phyloP scores from a whole-genome alignment of 495 filamentous ascomycete genomes.

The Chaetomium cochliodes region DNA sequence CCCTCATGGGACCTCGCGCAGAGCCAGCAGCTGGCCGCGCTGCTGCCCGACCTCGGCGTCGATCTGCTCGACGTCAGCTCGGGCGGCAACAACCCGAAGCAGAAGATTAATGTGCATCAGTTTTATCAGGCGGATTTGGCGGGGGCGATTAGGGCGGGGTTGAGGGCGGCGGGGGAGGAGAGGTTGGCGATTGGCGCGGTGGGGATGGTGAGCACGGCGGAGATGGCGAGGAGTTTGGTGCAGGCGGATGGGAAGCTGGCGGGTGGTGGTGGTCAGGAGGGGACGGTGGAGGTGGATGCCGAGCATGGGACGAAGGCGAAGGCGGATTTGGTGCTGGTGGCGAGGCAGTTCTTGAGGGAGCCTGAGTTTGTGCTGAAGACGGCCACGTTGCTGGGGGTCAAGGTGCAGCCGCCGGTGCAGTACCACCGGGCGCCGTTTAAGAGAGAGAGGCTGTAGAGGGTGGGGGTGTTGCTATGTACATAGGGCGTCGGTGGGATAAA shows the following conservation, averaged over 20 bases:
- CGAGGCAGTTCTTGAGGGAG: constrained; percentile 64
- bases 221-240: constrained; percentile 57
- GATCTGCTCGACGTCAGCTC: constrained; percentile 76
- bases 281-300: constrained; percentile 36
- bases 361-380: constrained; percentile 63
- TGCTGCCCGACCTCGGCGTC: constrained; percentile 63
- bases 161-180: constrained; percentile 56
- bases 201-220: constrained; percentile 64
- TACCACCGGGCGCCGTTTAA: constrained; percentile 36
- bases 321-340: constrained; percentile 65
- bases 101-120: constrained; percentile 56
- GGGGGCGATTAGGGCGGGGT: constrained; percentile 54
- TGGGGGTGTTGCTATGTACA: neutral
- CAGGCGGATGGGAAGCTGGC: constrained; percentile 40
- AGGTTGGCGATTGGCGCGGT: constrained; percentile 67
- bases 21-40: constrained; percentile 59
- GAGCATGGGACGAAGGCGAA: constrained; percentile 47
- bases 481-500: neutral
- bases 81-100: constrained; percentile 61
- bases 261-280: neutral
- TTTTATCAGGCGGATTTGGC: constrained; percentile 67
- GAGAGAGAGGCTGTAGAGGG: constrained; percentile 3
- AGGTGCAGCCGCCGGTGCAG: constrained; percentile 56
- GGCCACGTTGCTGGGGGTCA: constrained; percentile 59
- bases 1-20: constrained; percentile 66